Evolutionary conservation across 2,329 filamentous ascomycete species (phyloP), one percentile per base, ranked within the genome.

Genomic region (Neonectria magnoliae): DNA sequence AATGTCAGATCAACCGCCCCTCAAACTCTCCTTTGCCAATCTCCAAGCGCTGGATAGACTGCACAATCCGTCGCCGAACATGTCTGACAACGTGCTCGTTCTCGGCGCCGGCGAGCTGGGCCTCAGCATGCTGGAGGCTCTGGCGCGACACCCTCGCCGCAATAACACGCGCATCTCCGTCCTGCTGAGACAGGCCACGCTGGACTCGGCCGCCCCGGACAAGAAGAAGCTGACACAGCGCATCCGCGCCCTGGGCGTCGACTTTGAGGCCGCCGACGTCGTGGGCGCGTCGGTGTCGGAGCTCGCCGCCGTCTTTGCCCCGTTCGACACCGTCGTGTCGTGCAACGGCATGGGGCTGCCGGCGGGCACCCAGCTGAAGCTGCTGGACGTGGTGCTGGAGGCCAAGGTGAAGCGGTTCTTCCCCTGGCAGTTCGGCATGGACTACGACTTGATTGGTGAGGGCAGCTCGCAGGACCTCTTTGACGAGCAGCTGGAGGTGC

Each of bases 401-500:
- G 88, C 85, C 0, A 76, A 79, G 0, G 82, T 85, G 0, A 68
- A 77, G 14, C 79, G 85, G 1, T 93, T 85, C 72, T 83, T 93
- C 18, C 90, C 91, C 0, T 93, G 91, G 91, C 90, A 93, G 75
- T 93, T 90, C 74, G 91, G 91, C 1, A 86, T 92, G 25, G 88
- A 93, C 73, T 93, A 93, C 76, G 90, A 93, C 61, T 74, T 80
- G 29, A 87, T 92, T 16, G 88, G 89, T 0, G 75, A 79, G 0
- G 85, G 85, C 0, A 87, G 85, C 27, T 80, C 85, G 47, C 89
- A 91, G 76, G 85, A 88, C 36, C 73, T 93, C 14, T 93, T 92
- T 69, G 89, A 89, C 63, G 90, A 91, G 81, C 89, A 92, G 78
- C 79, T 90, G 0, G 82, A 83, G 57, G 89, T 91, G 27, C 77